Evolutionary conservation across 1,284 basidiomycete species (phyloP).

Genomic region (Tilletia indica): DNA sequence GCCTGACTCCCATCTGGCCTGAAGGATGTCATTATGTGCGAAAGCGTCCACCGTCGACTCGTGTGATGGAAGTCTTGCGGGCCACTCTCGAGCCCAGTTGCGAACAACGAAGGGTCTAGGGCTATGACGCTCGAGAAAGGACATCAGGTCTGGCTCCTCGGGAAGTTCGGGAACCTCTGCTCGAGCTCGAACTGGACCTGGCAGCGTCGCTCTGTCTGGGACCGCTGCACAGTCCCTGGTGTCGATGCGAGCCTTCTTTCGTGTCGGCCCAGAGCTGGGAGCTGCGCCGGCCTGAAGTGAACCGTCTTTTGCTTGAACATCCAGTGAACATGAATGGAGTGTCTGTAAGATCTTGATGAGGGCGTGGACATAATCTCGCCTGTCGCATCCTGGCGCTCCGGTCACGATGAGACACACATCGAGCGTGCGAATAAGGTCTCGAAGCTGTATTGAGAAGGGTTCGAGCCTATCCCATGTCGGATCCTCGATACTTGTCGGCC

Average conservation of each 20-base stretch:
- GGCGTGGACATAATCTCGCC: background rate
- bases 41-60: background rate
- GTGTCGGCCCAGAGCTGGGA: background rate
- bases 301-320: background rate
- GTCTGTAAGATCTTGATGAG: background rate
- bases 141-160: background rate
- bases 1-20: slow-evolving; percentile 56
- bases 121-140: background rate
- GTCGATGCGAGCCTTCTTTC: background rate
- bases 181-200: background rate
- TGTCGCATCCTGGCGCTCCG: background rate
- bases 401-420: slow-evolving; percentile 3
- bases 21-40: background rate
- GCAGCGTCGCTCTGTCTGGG: no score
- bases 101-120: slow-evolving; percentile 5
- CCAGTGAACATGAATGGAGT: background rate
- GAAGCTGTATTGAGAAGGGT: background rate
- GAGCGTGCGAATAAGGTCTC: background rate
- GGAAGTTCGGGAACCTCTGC: background rate
- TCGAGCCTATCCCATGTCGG: background rate
- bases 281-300: background rate
- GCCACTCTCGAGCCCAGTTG: slow-evolving; percentile 11
- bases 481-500: background rate
- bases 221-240: background rate
- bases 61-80: background rate